Base-by-base conservation (phyloP, 2,329 filamentous ascomycete species). In the Aspergillus ustus region DNA sequence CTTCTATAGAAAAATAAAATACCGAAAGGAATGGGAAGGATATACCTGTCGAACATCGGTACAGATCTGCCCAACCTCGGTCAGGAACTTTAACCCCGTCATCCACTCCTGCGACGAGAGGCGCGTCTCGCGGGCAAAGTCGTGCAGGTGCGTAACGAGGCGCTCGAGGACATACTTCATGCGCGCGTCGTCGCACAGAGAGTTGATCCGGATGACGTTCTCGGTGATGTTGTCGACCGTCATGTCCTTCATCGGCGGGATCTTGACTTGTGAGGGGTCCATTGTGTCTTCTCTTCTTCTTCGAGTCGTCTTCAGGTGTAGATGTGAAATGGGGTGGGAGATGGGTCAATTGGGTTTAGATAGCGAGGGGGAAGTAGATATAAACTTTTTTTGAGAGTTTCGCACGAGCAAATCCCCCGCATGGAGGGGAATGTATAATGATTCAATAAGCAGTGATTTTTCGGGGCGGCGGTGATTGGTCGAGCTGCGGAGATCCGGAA, bases 141-240 rank as follows among this genome's bases (percentile, higher is more conserved):
- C 91, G 77, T 95, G 91, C 1, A 94, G 80, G 76, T 95, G 91
- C 13, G 86, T 85, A 52, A 93, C 89, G 15, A 93, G 83, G 19
- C 89, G 83, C 69, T 90, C 86, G 73, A 94, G 84, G 50, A 95
- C 75, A 73, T 91, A 93, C 64, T 86, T 89, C 63, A 91, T 79
- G 20, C 91, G 85, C 22, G 83, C 80, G 70, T 92, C 83, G 9
- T 81, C 73, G 69, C 86, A 86, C 79, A 89, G 85, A 9, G 89
- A 89, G 78, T 94, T 94, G 76, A 93, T 92, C 50, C 83, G 81
- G 71, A 89, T 83, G 34, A 89, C 88, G 71, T 93, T 92, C 54
- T 89, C 85, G 58, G 91, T 93, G 76, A 93, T 93, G 76, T 93
- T 93, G 72, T 92, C 89, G 66, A 89, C 89, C 1, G 88, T 92